phyloP scores from a whole-genome alignment of 768 basidiomycete genomes.

The Lactarius sp. region DNA sequence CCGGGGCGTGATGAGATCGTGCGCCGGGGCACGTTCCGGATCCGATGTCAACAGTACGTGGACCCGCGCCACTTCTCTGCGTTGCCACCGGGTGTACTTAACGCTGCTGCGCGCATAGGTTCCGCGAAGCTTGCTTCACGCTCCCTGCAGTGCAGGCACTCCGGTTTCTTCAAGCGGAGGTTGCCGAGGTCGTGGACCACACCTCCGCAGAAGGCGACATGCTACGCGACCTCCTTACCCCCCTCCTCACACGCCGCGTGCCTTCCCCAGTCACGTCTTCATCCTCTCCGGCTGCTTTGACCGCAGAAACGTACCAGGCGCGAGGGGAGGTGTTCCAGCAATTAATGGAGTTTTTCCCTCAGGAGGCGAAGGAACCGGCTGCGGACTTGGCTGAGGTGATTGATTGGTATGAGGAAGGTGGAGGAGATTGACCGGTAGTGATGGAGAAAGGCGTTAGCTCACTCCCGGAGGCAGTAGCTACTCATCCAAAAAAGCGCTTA shows the following conservation, averaged over 20 bases:
- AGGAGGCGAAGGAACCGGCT: constrained; percentile 61
- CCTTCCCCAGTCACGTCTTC: constrained; percentile 14
- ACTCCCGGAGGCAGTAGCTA: neutral
- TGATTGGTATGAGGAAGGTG: constrained; percentile 35
- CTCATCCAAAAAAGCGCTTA: neutral
- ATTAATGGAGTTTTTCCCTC: constrained; percentile 57
- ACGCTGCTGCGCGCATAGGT: constrained; percentile 40
- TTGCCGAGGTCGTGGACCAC: constrained; percentile 70
- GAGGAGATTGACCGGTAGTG: constrained; percentile 8
- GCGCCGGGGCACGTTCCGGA: constrained; percentile 56
- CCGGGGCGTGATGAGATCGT: constrained; percentile 59
- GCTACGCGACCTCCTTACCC: constrained; percentile 62
- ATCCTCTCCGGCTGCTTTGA: constrained; percentile 26
- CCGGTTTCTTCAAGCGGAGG: constrained; percentile 63
- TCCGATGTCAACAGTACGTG: constrained; percentile 69
- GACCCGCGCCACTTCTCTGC: neutral
- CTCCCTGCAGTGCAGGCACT: constrained; percentile 58
- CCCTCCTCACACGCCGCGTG: constrained; percentile 46
- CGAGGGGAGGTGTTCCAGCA: constrained; percentile 67
- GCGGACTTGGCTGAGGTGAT: constrained; percentile 61
- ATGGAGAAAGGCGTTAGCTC: neutral
- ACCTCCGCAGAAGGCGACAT: constrained; percentile 50
- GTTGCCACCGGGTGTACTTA: neutral
- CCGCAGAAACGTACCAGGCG: constrained; percentile 52
- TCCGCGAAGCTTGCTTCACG: constrained; percentile 77